A percentile compares a stretch with the other conserved stretches of the same genome.
phyloP scores from a whole-genome alignment of 2,329 filamentous ascomycete genomes.

The Fusarium abutilonis region DNA sequence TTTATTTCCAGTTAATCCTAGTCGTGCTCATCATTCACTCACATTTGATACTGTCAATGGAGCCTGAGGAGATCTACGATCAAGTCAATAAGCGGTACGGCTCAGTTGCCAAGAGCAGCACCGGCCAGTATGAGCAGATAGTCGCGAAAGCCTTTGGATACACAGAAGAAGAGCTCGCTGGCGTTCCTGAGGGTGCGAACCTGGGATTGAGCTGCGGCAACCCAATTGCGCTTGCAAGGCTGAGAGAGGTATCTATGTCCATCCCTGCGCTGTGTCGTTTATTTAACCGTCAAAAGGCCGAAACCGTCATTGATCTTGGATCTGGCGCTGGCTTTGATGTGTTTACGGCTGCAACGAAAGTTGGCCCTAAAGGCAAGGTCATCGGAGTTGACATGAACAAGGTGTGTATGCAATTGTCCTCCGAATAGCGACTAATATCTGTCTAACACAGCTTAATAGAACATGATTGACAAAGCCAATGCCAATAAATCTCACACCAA shows the following conservation, averaged over 20 bases:
- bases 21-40: neutral
- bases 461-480: conserved; percentile 64
- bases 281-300: conserved; percentile 53
- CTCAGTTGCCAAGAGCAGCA: conserved; percentile 44
- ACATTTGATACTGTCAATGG: conserved; percentile 1
- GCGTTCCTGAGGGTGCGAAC: conserved; percentile 59
- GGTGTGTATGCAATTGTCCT: conserved; percentile 45
- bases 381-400: conserved; percentile 71
- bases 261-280: neutral
- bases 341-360: conserved; percentile 62
- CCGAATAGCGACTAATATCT: neutral
- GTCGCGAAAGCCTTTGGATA: conserved; percentile 66
- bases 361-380: conserved; percentile 59
- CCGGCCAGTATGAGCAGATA: conserved; percentile 49
- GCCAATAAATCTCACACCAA: conserved; percentile 54
- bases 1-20: neutral
- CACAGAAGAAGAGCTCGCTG: conserved; percentile 56
- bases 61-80: conserved; percentile 5
- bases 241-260: conserved; percentile 52
- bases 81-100: conserved; percentile 47
- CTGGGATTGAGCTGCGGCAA: conserved; percentile 66
- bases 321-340: conserved; percentile 67
- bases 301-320: conserved; percentile 67
- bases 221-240: conserved; percentile 58
- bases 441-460: conserved; percentile 47